A percentile compares a stretch with the other conserved stretches of the same genome.
phyloP scores from a whole-genome alignment of 192 early-diverging fungal genomes.

The Linnemannia schmuckeri region DNA sequence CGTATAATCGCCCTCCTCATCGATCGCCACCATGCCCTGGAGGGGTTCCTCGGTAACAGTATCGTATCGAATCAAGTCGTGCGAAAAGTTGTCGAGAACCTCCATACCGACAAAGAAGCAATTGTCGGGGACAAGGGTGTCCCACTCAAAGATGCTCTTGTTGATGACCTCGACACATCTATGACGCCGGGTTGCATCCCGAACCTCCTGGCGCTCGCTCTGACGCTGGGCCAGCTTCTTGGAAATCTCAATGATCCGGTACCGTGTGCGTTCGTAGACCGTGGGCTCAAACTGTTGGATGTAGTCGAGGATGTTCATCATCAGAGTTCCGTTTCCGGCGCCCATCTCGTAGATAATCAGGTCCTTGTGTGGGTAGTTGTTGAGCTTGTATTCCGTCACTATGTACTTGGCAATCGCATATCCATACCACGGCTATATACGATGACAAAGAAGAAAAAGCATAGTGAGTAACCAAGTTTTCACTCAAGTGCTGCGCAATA shows the following conservation, averaged over 20 bases:
- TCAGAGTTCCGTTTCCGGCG: slow-evolving; percentile 96
- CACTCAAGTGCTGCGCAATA: background rate
- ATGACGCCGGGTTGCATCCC: slow-evolving; percentile 59
- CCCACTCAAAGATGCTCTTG: slow-evolving; percentile 94
- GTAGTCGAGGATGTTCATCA: slow-evolving; percentile 93
- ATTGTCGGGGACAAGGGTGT: slow-evolving; percentile 70
- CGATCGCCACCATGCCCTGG: slow-evolving; percentile 87
- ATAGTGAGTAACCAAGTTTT: background rate
- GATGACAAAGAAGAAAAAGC: slow-evolving; percentile 4
- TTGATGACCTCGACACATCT: slow-evolving; percentile 85
- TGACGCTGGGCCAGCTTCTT: slow-evolving; percentile 81
- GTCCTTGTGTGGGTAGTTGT: slow-evolving; percentile 68
- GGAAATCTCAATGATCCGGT: slow-evolving; percentile 95
- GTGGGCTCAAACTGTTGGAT: slow-evolving; percentile 81
- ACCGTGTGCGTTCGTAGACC: slow-evolving; percentile 83
- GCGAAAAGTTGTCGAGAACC: slow-evolving; percentile 98
- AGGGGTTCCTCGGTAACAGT: slow-evolving; percentile 75
- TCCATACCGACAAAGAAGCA: slow-evolving; percentile 98
- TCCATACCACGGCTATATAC: slow-evolving; percentile 87
- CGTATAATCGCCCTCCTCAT: slow-evolving; percentile 86
- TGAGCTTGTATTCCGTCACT: slow-evolving; percentile 79
- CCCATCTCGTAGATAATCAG: slow-evolving; percentile 96
- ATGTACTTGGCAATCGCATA: slow-evolving; percentile 93
- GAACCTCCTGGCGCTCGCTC: slow-evolving; percentile 64
- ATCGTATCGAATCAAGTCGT: slow-evolving; percentile 94